Evolutionary conservation across 345 rosid species (phyloP), one percentile per base, ranked within the genome.

Genomic region (Eucalyptus curtisii): DNA sequence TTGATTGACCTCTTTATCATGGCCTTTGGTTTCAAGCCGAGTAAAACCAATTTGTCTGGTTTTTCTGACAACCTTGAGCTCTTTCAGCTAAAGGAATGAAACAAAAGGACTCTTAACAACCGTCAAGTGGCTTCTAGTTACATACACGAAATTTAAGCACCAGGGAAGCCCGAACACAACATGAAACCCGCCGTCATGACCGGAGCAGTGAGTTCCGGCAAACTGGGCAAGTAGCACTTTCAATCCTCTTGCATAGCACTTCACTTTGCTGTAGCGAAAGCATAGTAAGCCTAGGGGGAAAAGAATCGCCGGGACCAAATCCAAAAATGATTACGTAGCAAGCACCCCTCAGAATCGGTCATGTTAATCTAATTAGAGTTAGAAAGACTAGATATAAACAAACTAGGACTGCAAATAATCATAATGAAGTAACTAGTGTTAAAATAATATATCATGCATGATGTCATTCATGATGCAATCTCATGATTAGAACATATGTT

Each of bases 251-350:
- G 88, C 86, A 16, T 15, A 90, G 11, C 87, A 14, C n/a, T 87
- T 92, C 87, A 94, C 68, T 89, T 87, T 94, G 87, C 92, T 68
- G 49, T 90, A 93, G 1, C 94, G 3, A 42, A 91, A 90, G 87
- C 95, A 92, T 3, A 91, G 5, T 5, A 94, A 40, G 24, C 98
- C 94, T 2, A 92, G 50, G 10, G 87, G 19, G 47, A 92, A 91
- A 37, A 96, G 84, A 10, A 92, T 10, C 64, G 90, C 86, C 20
- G 96, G 99, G 25, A 96, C 88, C 81, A 96, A 7, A 91, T 96
- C 4, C 95, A 4, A 93, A 80, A 11, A 90, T 91, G 71, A 95
- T 90, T 24, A 94, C 95, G 64, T 93, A 93, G 10, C 93, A 89
- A 22, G 94, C 96, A 52, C 66, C 49, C 88, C 88, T 91, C 3